These are phyloP conservation scores for Babesia divergens DNA, from an alignment of 169 alveolate species.

Conservation along the genomic window DNA sequence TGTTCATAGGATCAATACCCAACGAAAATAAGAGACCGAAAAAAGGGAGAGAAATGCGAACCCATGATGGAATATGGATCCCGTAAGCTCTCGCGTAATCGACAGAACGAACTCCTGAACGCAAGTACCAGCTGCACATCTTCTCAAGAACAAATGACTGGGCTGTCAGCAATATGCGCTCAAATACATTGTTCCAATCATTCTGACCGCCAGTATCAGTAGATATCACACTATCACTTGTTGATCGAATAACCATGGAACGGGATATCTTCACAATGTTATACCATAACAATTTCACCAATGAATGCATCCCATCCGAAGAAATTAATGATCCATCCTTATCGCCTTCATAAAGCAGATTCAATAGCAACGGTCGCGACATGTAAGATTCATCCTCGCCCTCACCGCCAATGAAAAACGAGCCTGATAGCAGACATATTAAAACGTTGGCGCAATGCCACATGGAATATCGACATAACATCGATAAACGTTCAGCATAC, in stretches of 20 bases:
- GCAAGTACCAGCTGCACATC: conserved; percentile 53
- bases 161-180: not conserved
- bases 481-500: conserved; percentile 7
- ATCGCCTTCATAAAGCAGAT: not conserved
- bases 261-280: conserved; percentile 16
- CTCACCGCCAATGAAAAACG: not conserved
- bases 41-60: conserved; percentile 53
- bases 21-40: conserved; percentile 41
- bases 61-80: conserved; percentile 32
- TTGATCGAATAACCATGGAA: conserved; percentile 18
- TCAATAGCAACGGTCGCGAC: conserved; percentile 22
- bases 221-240: not conserved
- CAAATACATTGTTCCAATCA: not conserved
- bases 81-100: conserved; percentile 17
- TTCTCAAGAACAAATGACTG: conserved; percentile 38
- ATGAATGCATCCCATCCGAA: conserved; percentile 7
- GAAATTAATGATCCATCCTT: not conserved
- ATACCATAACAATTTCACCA: conserved; percentile 38
- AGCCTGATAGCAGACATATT: conserved; percentile 12
- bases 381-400: not conserved
- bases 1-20: conserved; percentile 56
- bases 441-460: conserved; percentile 35
- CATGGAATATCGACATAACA: conserved; percentile 34
- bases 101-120: conserved; percentile 33
- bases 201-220: not conserved